Evolutionary conservation across 2,329 filamentous ascomycete genomes (phyloP), one percentile per base, ranked within the genome.

Genomic region (Zymoseptoria brevis): DNA sequence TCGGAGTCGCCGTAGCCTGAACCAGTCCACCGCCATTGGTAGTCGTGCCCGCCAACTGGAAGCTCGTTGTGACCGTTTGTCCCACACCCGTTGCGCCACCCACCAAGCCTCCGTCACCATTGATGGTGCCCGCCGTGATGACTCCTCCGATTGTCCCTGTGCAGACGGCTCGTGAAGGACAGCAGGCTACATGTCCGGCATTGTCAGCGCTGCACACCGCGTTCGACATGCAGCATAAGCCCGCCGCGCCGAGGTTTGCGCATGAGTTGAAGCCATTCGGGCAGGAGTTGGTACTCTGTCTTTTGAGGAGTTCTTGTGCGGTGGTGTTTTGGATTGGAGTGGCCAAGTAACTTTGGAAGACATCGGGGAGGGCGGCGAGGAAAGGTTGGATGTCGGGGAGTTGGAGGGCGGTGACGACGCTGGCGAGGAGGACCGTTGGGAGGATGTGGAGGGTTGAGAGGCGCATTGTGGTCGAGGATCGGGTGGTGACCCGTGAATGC

Each of bases 161-260:
- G 67, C 84, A 87, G 26, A 74, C 78, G 13, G 80, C 80, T 55
- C 80, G 79, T 24, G 73, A 76, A 0, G 83, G 83, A 72, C 84
- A 87, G 75, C 84, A 87, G 22, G 83, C 84, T 57, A 86, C 79
- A 61, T 84, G 76, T 57, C 82, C 77, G 45, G 77, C 80, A 49
- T 73, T 72, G 71, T 87, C 84, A 55, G 78, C 76, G 50, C 80
- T 78, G 73, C 84, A 87, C 58, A 77, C 75, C 21, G 81, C 78
- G 54, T 75, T 76, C 49, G 74, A 72, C 35, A 74, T 74, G 71
- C 84, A 87, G 75, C 84, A 87, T 57, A 83, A 76, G 48, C 76
- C 76, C 1, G 80, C 72, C 4, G 80, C 79, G 56, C 79, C 80
- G 48, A 83, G 70, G 60, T 76, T 75, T 30, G 74, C 73, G 72